Evolutionary conservation across 768 basidiomycete species (phyloP).

Genomic region (Nidularia pulvinata): DNA sequence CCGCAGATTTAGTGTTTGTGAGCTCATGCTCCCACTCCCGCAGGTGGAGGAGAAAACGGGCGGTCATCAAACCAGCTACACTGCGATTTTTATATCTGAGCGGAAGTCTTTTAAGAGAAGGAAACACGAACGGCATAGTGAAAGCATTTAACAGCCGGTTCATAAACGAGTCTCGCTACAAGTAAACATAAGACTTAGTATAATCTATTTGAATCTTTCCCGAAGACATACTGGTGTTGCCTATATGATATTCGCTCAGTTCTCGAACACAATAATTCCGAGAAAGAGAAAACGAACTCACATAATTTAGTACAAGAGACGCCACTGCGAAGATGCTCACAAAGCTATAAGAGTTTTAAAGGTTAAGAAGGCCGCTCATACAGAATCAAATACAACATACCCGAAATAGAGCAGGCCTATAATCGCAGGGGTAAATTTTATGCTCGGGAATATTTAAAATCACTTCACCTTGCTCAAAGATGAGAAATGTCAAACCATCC

Average conservation of each 20-base stretch:
- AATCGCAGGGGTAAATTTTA: neutral
- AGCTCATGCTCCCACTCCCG: neutral
- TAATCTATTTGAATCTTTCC: neutral
- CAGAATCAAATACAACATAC: neutral
- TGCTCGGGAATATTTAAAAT: neutral
- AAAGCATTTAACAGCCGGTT: neutral
- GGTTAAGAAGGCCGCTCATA: neutral
- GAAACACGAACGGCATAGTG: neutral
- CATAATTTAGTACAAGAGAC: neutral
- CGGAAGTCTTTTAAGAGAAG: neutral
- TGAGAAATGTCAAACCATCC: neutral
- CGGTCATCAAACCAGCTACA: neutral
- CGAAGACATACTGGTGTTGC: neutral
- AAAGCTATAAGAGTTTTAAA: neutral
- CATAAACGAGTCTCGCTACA: neutral
- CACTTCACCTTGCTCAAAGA: neutral
- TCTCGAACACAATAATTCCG: neutral
- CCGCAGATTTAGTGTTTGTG: neutral
- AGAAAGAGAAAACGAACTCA: neutral
- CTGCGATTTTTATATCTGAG: neutral
- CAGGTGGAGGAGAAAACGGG: neutral
- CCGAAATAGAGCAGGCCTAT: neutral
- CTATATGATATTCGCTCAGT: neutral
- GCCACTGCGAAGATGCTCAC: neutral
- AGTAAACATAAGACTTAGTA: neutral